Evolutionary conservation across 2,329 filamentous ascomycete genomes (phyloP), one percentile per base, ranked within the genome.

Genomic region (Eutypella sp.): DNA sequence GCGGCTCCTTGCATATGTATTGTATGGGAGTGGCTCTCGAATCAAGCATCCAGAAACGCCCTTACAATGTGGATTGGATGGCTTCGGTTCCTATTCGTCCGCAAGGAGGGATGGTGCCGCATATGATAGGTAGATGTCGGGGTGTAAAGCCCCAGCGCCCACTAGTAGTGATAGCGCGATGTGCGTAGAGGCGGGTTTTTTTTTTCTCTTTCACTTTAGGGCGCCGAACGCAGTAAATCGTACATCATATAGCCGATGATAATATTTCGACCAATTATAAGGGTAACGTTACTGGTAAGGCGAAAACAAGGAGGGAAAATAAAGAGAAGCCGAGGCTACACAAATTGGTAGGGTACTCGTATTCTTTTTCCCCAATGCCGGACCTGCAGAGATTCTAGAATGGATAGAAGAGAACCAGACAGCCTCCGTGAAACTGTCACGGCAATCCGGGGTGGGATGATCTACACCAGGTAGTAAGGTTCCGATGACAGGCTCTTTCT

Each of bases 111-210:
- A n/a, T 39, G 20, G n/a, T n/a, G n/a, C n/a, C 18, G 13, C 36
- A 24, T 24, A 20, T 19, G 36, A 22, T 8, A 34, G 15, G 31
- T 33, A 24, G 2, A 23, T 9, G 34, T 16, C 23, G 18, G 36
- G 36, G 19, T 11, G 68, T 2, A 69, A 52, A 47, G 25, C n/a
- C n/a, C n/a, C n/a, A n/a, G 25, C 25, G 29, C 29, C 16, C 29
- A 11, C 29, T n/a, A 33, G 29, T 15, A 11, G 6, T 15, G 29
- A 7, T 29, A 29, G 16, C 29, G 11, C 13, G 16, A 11, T 29
- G 13, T 29, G 25, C 13, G 13, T 29, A 13, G 7, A 29, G 25
- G 13, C 25, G 7, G 13, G 25, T 29, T n/a, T n/a, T n/a, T n/a
- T n/a, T n/a, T n/a, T n/a, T n/a, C n/a, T n/a, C n/a, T n/a, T n/a